These are phyloP conservation scores for Taiozyma onychis DNA, from an alignment of 1,139 yeast genomes.

Conservation along the genomic window DNA sequence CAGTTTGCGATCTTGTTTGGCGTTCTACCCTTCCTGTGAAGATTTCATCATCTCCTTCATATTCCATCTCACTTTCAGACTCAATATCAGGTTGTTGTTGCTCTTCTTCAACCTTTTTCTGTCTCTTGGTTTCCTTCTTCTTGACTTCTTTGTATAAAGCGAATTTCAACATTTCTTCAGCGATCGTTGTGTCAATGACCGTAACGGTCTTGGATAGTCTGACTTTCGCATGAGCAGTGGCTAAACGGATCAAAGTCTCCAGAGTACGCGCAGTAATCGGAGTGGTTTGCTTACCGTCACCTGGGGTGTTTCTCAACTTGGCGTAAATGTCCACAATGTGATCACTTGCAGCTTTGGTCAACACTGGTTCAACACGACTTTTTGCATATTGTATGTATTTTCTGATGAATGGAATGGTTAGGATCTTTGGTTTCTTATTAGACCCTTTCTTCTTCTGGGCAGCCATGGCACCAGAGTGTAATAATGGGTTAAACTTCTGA, in stretches of 20 bases:
- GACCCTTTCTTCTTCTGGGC: conserved; percentile 29
- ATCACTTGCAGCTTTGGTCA: conserved; percentile 74
- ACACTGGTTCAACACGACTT: conserved; percentile 76
- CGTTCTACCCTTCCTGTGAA: not conserved
- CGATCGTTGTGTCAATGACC: conserved; percentile 75
- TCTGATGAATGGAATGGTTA: conserved; percentile 80
- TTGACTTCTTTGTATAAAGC: conserved; percentile 78
- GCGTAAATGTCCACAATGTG: conserved; percentile 79
- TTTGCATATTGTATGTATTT: conserved; percentile 94
- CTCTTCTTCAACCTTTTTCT: conserved; percentile 14
- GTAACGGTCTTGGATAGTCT: conserved; percentile 74
- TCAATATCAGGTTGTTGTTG: conserved; percentile 26
- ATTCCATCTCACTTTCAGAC: conserved; percentile 13
- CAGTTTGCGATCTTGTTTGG: not conserved
- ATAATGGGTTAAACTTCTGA: conserved; percentile 76
- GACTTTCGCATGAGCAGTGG: conserved; percentile 97
- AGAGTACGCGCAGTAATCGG: conserved; percentile 98
- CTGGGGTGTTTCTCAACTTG: conserved; percentile 75
- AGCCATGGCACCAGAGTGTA: conserved; percentile 70
- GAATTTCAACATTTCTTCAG: conserved; percentile 78
- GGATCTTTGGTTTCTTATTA: conserved; percentile 50
- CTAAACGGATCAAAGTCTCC: conserved; percentile 90
- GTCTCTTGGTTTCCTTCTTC: conserved; percentile 27
- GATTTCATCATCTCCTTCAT: conserved; percentile 5
- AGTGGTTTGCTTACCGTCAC: conserved; percentile 73